Evolutionary conservation across 441 rosid genomes (phyloP).

Genomic region (Euphorbia neoarborescens): DNA sequence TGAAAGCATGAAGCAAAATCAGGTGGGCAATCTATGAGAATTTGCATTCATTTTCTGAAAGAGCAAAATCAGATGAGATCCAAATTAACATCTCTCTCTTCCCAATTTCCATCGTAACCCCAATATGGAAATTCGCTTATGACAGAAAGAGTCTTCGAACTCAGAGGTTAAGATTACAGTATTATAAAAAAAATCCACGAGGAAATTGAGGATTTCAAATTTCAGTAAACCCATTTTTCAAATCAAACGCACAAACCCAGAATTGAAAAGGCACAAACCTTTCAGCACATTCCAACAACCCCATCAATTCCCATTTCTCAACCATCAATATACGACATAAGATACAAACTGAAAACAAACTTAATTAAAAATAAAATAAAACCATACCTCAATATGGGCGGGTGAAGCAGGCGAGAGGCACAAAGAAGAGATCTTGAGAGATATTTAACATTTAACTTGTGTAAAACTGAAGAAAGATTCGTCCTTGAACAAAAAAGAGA

Average conservation of each 20-base stretch:
- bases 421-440: conserved; percentile 31
- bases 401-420: conserved; percentile 18
- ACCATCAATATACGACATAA: conserved; percentile 2
- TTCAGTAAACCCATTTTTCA: conserved; percentile 12
- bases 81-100: conserved; percentile 14
- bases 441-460: conserved; percentile 18
- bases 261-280: conserved; percentile 13
- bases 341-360: conserved; percentile 5
- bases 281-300: background rate
- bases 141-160: conserved; percentile 2
- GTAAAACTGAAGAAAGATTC: conserved; percentile 22
- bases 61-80: conserved; percentile 21
- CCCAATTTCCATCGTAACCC: background rate
- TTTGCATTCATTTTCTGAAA: conserved; percentile 11
- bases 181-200: conserved; percentile 3
- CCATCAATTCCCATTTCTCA: conserved; percentile 1
- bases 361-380: background rate
- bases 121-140: conserved; percentile 12
- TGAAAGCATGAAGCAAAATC: conserved; percentile 1
- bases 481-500: conserved; percentile 18
- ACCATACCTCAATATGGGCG: conserved; percentile 24
- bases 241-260: conserved; percentile 11
- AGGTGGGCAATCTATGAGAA: conserved; percentile 8
- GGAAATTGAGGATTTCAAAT: conserved; percentile 12
- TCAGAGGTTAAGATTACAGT: background rate